phyloP scores from a whole-genome alignment of 179 eudicot genomes.

The Amaranthus tricolor region DNA sequence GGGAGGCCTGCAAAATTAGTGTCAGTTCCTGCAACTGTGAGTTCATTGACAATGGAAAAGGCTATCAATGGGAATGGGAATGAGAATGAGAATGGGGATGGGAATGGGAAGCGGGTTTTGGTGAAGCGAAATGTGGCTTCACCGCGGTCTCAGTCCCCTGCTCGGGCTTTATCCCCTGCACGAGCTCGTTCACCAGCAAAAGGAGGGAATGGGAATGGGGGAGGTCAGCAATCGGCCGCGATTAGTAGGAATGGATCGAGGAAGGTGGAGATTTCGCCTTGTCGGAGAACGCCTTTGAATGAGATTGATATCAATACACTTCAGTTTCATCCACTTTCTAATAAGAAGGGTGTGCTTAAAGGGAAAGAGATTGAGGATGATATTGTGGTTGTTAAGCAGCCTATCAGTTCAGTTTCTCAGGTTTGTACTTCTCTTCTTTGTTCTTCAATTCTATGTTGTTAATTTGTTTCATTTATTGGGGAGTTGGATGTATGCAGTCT shows the following conservation, averaged over 20 bases:
- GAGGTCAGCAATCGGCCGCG: conserved; percentile 29
- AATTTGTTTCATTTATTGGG: not conserved
- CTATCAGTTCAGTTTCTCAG: conserved; percentile 35
- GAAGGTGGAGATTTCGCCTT: conserved; percentile 82
- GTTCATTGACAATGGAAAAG: conserved; percentile 46
- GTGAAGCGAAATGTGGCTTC: conserved; percentile 83
- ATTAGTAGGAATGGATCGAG: conserved; percentile 79
- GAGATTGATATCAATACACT: conserved; percentile 72
- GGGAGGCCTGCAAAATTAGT: conserved; percentile 76
- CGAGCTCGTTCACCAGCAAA: conserved; percentile 55
- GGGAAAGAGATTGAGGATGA: conserved; percentile 40
- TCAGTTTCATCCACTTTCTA: conserved; percentile 41
- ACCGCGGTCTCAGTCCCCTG: conserved; percentile 70
- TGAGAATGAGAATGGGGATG: conserved; percentile 24
- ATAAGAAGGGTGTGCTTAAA: conserved; percentile 32
- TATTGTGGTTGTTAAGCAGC: conserved; percentile 28
- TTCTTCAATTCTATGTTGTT: not conserved
- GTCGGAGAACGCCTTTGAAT: conserved; percentile 67
- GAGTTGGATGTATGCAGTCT: too few species aligned
- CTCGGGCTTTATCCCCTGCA: conserved; percentile 56
- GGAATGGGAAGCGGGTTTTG: conserved; percentile 53
- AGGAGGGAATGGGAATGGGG: conserved; percentile 13
- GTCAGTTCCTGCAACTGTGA: conserved; percentile 68
- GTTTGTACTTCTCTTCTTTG: conserved; percentile 20
- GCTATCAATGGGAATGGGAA: conserved; percentile 32